phyloP scores from a whole-genome alignment of 2,329 filamentous ascomycete species.

The Pestalotiopsis sp. region DNA sequence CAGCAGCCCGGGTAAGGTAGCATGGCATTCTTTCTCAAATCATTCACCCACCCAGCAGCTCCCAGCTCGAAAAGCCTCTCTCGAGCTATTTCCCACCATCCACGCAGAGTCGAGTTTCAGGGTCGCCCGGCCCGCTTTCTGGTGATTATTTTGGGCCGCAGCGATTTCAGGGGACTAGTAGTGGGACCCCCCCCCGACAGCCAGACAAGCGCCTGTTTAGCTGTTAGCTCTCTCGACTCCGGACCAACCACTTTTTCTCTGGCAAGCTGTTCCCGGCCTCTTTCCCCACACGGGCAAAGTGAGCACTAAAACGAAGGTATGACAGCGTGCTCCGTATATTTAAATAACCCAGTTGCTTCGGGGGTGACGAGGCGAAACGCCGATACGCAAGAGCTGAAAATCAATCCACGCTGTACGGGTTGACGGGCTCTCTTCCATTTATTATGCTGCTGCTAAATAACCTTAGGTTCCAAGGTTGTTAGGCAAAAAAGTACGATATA shows the following conservation, averaged over 20 bases:
- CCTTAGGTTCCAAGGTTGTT: background rate
- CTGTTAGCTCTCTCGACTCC: background rate
- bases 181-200: background rate
- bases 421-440: no score
- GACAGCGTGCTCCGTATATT: background rate
- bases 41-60: background rate
- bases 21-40: no score
- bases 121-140: background rate
- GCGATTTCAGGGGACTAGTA: background rate
- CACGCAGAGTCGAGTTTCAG: background rate
- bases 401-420: background rate
- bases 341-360: background rate
- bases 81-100: background rate
- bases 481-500: background rate
- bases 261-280: background rate
- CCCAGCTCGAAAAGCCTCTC: background rate
- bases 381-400: background rate
- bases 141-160: background rate
- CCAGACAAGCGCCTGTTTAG: background rate
- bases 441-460: background rate
- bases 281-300: background rate
- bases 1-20: no score
- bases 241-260: background rate
- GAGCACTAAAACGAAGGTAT: background rate
- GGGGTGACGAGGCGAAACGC: background rate